Conservation (phyloP, 2,329 filamentous ascomycete genomes). For the Fusarium nanum region DNA sequence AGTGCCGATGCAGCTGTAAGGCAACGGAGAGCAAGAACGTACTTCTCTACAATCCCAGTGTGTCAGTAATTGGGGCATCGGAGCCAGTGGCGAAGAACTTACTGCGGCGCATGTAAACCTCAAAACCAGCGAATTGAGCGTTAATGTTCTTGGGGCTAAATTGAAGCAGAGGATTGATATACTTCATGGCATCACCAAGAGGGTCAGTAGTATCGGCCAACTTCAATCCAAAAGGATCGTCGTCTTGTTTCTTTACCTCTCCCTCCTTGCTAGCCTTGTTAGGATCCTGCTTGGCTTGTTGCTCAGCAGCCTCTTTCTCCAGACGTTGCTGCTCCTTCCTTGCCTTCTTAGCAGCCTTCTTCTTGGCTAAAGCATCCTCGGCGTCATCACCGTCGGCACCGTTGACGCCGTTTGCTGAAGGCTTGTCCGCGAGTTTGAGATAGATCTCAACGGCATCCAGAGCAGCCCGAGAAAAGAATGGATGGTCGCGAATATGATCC, state of each 20-base stretch:
- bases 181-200: slow-evolving; percentile 87
- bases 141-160: slow-evolving; percentile 84
- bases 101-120: slow-evolving; percentile 88
- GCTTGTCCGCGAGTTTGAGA: slow-evolving; percentile 80
- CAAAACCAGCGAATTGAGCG: slow-evolving; percentile 86
- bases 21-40: slow-evolving; percentile 86
- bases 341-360: slow-evolving; percentile 91
- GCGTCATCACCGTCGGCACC: slow-evolving; percentile 62
- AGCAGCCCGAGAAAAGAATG: slow-evolving; percentile 89
- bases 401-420: slow-evolving; percentile 72
- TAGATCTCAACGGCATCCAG: slow-evolving; percentile 85
- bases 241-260: slow-evolving; percentile 86
- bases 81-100: slow-evolving; percentile 54
- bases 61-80: neutral
- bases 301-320: slow-evolving; percentile 83
- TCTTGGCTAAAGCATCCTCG: slow-evolving; percentile 75
- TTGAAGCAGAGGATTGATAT: slow-evolving; percentile 83
- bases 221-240: slow-evolving; percentile 85
- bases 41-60: slow-evolving; percentile 72
- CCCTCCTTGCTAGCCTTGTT: slow-evolving; percentile 75
- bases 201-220: slow-evolving; percentile 85
- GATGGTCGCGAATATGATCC: slow-evolving; percentile 89
- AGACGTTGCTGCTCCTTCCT: slow-evolving; percentile 75
- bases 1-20: slow-evolving; percentile 78
- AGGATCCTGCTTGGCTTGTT: slow-evolving; percentile 82